Conservation (phyloP, 1,284 basidiomycete genomes). For the Gomphus sp. region DNA sequence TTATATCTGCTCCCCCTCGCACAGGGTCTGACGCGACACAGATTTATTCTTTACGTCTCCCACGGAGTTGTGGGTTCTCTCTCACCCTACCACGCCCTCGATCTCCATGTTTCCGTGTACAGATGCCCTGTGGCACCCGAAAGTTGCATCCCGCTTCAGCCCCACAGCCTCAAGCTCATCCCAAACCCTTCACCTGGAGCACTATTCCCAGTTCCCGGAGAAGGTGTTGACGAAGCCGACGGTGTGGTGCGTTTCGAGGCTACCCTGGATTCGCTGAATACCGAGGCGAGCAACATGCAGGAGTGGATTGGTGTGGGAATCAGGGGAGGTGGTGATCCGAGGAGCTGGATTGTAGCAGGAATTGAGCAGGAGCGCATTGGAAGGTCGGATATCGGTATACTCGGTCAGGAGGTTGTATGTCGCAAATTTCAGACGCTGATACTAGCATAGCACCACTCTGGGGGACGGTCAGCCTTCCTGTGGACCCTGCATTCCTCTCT, state of each 20-base stretch:
- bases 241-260: constrained; percentile 57
- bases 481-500: constrained; percentile 28
- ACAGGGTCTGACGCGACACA: constrained; percentile 9
- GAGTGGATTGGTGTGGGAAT: constrained; percentile 43
- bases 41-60: constrained; percentile 49
- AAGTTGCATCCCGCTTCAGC: constrained; percentile 33
- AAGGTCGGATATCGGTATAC: constrained; percentile 24
- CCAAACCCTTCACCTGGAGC: constrained; percentile 45
- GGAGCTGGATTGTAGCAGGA: constrained; percentile 57
- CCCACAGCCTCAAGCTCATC: constrained; percentile 44
- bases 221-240: constrained; percentile 66
- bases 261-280: constrained; percentile 22
- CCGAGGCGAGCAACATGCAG: constrained; percentile 5
- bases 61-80: constrained; percentile 43
- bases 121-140: constrained; percentile 25
- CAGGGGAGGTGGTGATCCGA: constrained; percentile 36
- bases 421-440: neutral
- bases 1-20: constrained; percentile 44
- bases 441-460: constrained; percentile 16
- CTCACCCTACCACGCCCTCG: constrained; percentile 34
- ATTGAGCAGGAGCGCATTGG: constrained; percentile 28
- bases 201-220: constrained; percentile 53
- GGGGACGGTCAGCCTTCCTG: constrained; percentile 12
- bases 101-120: constrained; percentile 36
- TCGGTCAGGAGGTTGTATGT: constrained; percentile 32